These are phyloP conservation scores for Pseudomassariella vexata DNA, from an alignment of 2,329 filamentous ascomycete genomes.

Conservation along the genomic window DNA sequence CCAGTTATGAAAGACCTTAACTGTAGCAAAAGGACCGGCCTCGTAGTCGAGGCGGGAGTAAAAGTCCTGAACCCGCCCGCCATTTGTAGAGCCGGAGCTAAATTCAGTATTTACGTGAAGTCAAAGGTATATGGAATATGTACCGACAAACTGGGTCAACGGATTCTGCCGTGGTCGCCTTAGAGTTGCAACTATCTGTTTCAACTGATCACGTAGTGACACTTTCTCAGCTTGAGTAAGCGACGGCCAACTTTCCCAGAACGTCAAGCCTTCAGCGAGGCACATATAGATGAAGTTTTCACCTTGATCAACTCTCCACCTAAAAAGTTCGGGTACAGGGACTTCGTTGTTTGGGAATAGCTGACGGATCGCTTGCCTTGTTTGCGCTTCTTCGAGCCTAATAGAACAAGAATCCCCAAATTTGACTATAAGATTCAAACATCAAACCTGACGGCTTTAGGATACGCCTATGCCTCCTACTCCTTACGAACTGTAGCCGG, in stretches of 20 bases:
- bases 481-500: background rate
- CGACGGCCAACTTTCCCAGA: slow-evolving; percentile 12
- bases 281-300: slow-evolving; percentile 9
- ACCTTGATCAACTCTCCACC: slow-evolving; percentile 5
- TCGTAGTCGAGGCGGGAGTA: slow-evolving; percentile 14
- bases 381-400: slow-evolving; percentile 9
- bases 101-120: background rate
- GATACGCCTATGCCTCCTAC: background rate
- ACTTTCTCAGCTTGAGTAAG: slow-evolving; percentile 15
- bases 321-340: slow-evolving; percentile 9
- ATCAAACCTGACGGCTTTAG: no score
- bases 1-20: slow-evolving; percentile 16
- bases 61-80: slow-evolving; percentile 15
- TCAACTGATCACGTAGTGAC: slow-evolving; percentile 14
- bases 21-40: slow-evolving; percentile 10
- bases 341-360: slow-evolving; percentile 6
- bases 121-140: background rate
- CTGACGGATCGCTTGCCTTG: slow-evolving; percentile 6
- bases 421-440: slow-evolving; percentile 1
- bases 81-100: slow-evolving; percentile 14
- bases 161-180: slow-evolving; percentile 9
- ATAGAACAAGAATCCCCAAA: background rate
- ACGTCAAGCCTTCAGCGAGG: slow-evolving; percentile 5
- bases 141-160: slow-evolving; percentile 13
- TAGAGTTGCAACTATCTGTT: slow-evolving; percentile 7